Evolutionary conservation across 352 stramenopile species (phyloP), one percentile per base, ranked within the genome.

Genomic region (Pythium scleroteichum): DNA sequence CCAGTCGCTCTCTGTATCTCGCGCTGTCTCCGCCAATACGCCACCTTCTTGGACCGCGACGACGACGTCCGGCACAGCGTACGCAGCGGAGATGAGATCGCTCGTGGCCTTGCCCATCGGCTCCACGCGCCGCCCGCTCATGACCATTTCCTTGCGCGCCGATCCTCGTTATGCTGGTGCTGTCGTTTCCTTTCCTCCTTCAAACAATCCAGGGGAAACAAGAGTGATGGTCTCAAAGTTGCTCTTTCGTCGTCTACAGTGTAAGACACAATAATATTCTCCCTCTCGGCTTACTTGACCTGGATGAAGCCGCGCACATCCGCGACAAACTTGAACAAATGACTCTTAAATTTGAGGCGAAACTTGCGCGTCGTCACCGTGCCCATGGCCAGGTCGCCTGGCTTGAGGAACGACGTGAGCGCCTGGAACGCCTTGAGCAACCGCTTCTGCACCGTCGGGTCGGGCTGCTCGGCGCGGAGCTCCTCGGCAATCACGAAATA

Each of bases 241-340:
- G 59, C 33, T 49, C 59, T 66, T 66, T 54, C 50, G 46, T 42
- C 8, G 19, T 45, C 48, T 59, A 66, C 59, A 49, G 29, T 66
- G 50, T 22, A 22, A 10, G 49, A 59, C 59, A 53, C 26, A 66
- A 66, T 59, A 66, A 66, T 59, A 66, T 47, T 59, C 39, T 22
- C 46, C 33, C 22, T 12, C 35, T 29, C 16, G 6, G 24, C 27
- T 53, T 80, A 94, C 61, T 87, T 90, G 42, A 95, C 78, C 63
- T 92, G 82, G 32, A 95, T 77, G 55, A 92, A 95, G 9, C 85
- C 85, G 16, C 85, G 83, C 46, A 88, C 85, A 29, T 92, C 82
- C 45, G 79, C 82, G 20, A 92, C 83, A 53, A 95, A 95, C 16
- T 77, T 72, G 52, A 90, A 92, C 44, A 93, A 59, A 27, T 90